These are phyloP conservation scores for Penicillium crustosum DNA, from an alignment of 2,329 filamentous ascomycete genomes.

Conservation along the genomic window DNA sequence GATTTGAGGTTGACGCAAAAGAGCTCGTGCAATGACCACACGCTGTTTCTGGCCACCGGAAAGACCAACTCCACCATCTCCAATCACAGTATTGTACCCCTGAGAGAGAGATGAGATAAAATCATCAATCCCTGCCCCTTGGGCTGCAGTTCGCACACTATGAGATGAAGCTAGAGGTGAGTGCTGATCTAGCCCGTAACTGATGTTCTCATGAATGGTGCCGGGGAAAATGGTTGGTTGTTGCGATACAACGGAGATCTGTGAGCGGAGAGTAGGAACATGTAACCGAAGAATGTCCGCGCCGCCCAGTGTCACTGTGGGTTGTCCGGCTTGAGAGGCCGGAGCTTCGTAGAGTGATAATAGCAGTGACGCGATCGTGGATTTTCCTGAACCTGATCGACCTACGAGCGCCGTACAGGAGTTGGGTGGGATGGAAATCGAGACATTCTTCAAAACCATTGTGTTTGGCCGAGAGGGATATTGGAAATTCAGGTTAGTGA, in stretches of 20 bases:
- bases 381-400: constrained; percentile 85
- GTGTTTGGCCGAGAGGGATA: constrained; percentile 62
- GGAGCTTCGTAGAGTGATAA: constrained; percentile 64
- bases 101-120: constrained; percentile 71
- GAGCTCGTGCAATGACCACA: constrained; percentile 75
- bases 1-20: constrained; percentile 68
- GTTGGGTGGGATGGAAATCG: constrained; percentile 62
- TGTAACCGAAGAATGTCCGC: constrained; percentile 60
- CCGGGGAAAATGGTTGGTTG: constrained; percentile 60
- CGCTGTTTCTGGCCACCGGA: constrained; percentile 83
- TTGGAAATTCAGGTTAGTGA: constrained; percentile 66
- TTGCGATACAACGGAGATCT: constrained; percentile 62
- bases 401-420: constrained; percentile 78
- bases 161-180: constrained; percentile 51
- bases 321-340: constrained; percentile 18
- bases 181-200: constrained; percentile 66
- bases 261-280: constrained; percentile 58
- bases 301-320: constrained; percentile 54
- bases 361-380: constrained; percentile 74
- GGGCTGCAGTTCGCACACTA: constrained; percentile 56
- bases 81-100: constrained; percentile 71
- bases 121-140: constrained; percentile 65
- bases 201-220: constrained; percentile 57
- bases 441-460: constrained; percentile 62
- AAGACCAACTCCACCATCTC: constrained; percentile 71